A percentile compares a stretch with the other conserved stretches of the same genome.
Conservation (phyloP, 371 early-diverging fungal genomes). For the Mucor plumbeus region DNA sequence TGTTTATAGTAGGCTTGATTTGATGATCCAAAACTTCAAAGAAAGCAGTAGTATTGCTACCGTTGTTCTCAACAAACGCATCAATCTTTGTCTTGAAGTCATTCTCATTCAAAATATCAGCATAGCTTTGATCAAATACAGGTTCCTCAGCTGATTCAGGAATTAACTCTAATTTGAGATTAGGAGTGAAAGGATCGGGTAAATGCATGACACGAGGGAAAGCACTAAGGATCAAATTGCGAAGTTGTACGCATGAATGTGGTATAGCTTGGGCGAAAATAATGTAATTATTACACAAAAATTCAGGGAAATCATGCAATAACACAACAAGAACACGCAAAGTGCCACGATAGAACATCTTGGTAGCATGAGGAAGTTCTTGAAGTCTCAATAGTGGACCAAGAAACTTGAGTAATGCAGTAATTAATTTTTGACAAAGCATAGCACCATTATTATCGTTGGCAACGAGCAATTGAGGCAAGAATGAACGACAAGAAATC, state of each 20-base stretch:
- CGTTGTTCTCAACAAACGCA: conserved; percentile 63
- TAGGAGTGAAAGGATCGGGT: conserved; percentile 95
- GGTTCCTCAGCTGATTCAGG: conserved; percentile 70
- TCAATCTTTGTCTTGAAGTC: conserved; percentile 74
- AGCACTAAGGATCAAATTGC: conserved; percentile 93
- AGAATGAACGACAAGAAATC: conserved; percentile 86
- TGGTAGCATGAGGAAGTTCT: conserved; percentile 69
- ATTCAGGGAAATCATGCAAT: conserved; percentile 97
- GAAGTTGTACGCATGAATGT: conserved; percentile 88
- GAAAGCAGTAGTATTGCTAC: conserved; percentile 49
- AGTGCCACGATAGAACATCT: conserved; percentile 88
- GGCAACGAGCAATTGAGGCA: conserved; percentile 79
- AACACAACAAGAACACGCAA: conserved; percentile 90
- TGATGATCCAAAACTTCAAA: conserved; percentile 30
- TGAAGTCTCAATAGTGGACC: conserved; percentile 77
- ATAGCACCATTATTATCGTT: conserved; percentile 73
- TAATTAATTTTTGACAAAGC: conserved; percentile 79
- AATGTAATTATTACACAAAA: conserved; percentile 89
- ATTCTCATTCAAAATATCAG: conserved; percentile 51
- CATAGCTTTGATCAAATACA: conserved; percentile 60
- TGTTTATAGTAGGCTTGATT: conserved; percentile 33
- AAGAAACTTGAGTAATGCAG: conserved; percentile 83
- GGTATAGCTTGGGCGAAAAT: conserved; percentile 92
- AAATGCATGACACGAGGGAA: conserved; percentile 93
- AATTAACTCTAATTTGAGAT: conserved; percentile 83